These are phyloP conservation scores for Pseudovirgaria hyperparasitica DNA, from an alignment of 2,329 filamentous ascomycete genomes.

Conservation along the genomic window DNA sequence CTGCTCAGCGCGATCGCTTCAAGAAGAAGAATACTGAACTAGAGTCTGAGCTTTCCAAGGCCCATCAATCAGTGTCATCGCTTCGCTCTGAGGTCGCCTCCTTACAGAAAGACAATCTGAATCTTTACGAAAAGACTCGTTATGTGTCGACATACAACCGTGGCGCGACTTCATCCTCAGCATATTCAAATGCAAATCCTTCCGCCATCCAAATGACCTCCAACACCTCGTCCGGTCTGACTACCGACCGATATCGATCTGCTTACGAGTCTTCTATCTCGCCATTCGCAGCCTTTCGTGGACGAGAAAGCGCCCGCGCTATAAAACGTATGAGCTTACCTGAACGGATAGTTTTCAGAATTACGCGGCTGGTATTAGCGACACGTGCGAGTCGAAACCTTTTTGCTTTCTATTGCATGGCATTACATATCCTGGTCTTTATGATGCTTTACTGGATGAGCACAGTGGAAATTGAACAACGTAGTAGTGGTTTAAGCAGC, in stretches of 20 bases:
- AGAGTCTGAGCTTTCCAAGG: slow-evolving; percentile 78
- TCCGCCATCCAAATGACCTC: slow-evolving; percentile 51
- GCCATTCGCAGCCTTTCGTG: slow-evolving; percentile 88
- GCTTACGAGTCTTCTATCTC: slow-evolving; percentile 94
- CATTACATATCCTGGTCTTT: slow-evolving; percentile 78
- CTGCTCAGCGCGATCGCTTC: slow-evolving; percentile 93
- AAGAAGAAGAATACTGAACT: slow-evolving; percentile 90
- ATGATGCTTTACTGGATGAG: slow-evolving; percentile 77
- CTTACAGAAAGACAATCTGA: slow-evolving; percentile 90
- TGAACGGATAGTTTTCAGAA: slow-evolving; percentile 78
- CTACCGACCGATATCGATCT: slow-evolving; percentile 73
- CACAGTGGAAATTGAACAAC: slow-evolving; percentile 50
- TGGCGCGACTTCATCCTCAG: slow-evolving; percentile 48
- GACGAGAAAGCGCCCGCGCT: slow-evolving; percentile 81
- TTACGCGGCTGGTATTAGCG: slow-evolving; percentile 82
- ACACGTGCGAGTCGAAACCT: slow-evolving; percentile 84
- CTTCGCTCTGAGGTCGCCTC: slow-evolving; percentile 83
- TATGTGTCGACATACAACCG: slow-evolving; percentile 92
- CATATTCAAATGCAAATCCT: slow-evolving; percentile 57
- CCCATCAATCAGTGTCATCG: slow-evolving; percentile 69
- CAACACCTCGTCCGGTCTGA: slow-evolving; percentile 49
- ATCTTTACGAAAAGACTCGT: slow-evolving; percentile 92
- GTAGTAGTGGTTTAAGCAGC: slow-evolving; percentile 28
- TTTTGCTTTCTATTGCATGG: slow-evolving; percentile 85
- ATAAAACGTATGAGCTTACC: slow-evolving; percentile 89